A percentile compares a stretch with the other conserved stretches of the same genome.
Conservation (phyloP, 2,329 filamentous ascomycete species). For the Dichotomopilus funicola region DNA sequence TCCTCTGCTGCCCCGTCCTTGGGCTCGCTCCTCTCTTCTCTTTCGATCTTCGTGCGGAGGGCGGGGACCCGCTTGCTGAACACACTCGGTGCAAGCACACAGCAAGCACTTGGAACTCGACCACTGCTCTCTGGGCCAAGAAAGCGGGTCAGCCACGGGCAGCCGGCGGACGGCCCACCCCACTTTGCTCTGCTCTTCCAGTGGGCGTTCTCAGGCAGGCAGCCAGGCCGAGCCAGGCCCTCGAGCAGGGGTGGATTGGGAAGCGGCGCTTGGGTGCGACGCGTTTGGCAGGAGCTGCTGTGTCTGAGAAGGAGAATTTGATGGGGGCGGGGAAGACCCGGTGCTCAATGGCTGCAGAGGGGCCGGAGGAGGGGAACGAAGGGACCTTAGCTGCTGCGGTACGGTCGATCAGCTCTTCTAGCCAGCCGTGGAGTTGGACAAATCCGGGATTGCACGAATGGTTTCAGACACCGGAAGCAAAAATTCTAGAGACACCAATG, state of each 20-base stretch:
- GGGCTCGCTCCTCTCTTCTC: not conserved
- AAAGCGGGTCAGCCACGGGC: constrained; percentile 2
- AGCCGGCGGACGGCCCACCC: not conserved
- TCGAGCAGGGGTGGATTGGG: constrained; percentile 8
- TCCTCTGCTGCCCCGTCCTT: not conserved
- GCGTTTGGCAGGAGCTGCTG: constrained; percentile 8
- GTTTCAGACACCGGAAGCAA: no score
- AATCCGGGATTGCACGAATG: not conserved
- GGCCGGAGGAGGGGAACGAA: not conserved
- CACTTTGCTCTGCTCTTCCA: no score
- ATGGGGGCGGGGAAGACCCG: not conserved
- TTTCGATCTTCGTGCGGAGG: not conserved
- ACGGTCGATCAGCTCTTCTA: no score
- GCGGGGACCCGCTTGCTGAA: constrained; percentile 2
- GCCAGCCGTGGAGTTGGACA: not conserved
- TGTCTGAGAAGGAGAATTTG: no score
- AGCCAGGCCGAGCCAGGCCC: not conserved
- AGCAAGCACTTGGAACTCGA: no score
- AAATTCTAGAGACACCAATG: no score
- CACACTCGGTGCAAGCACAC: no score
- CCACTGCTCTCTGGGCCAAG: not conserved
- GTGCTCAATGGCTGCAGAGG: not conserved
- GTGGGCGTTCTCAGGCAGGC: no score
- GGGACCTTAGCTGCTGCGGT: no score
- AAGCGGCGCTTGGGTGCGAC: constrained; percentile 3